phyloP scores from a whole-genome alignment of 306 rosid genomes.

The Gynostemma pentaphyllum region DNA sequence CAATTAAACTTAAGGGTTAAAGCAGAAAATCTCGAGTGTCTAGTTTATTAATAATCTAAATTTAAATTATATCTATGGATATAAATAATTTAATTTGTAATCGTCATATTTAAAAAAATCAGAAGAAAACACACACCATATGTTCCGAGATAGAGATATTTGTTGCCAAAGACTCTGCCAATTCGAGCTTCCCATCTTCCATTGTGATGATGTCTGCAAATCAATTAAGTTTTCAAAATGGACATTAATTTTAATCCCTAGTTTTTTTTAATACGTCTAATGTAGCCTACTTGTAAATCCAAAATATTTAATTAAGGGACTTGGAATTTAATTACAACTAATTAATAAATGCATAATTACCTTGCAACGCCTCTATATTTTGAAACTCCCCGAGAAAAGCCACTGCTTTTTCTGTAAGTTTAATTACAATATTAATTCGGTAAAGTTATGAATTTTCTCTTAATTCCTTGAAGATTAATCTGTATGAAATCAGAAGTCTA shows the following conservation, averaged over 20 bases:
- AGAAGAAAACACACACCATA: slow-evolving; percentile 32
- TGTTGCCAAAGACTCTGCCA: slow-evolving; percentile 91
- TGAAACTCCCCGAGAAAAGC: slow-evolving; percentile 83
- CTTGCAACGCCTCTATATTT: slow-evolving; percentile 91
- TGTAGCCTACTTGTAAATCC: no score
- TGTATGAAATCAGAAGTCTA: background rate
- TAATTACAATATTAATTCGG: background rate
- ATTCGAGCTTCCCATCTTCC: slow-evolving; percentile 97
- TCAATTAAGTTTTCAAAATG: background rate
- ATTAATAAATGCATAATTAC: slow-evolving; percentile 17
- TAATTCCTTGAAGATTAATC: no score
- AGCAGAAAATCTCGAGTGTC: no score
- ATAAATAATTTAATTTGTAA: no score
- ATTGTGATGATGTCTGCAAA: slow-evolving; percentile 68
- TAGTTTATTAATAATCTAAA: no score
- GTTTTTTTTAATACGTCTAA: no score
- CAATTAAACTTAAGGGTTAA: no score
- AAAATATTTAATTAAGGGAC: background rate
- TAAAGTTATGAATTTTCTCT: background rate
- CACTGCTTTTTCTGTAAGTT: slow-evolving; percentile 72
- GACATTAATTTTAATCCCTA: background rate
- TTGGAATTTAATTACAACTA: background rate
- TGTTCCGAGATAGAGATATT: slow-evolving; percentile 82
- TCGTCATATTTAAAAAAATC: background rate
- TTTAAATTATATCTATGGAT: no score